Base-by-base conservation (phyloP, 306 rosid species). In the Begonia fuchsioides region DNA sequence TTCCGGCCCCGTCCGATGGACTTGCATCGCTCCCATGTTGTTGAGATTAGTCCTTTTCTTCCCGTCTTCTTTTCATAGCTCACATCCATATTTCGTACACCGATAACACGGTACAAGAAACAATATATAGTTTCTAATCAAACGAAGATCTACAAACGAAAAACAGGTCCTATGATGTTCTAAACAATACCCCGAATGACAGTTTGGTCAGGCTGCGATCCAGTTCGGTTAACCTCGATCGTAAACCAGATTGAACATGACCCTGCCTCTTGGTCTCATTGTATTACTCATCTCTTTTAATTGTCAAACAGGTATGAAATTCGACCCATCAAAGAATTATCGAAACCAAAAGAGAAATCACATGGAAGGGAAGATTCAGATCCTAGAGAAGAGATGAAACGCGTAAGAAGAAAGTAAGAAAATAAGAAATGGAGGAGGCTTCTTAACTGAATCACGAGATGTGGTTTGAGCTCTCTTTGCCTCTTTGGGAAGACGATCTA, bases 21-120 rank as follows among this genome's bases (percentile, higher is more conserved):
- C 64, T 80, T 87, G 81, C 96, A 87, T 50, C 85, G 58, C 70
- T 77, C 70, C 94, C 93, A 87, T 41, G 96, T 82, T 69, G 75
- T 73, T 10, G 20, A 55, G 16, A 87, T 77, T 44, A 87, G 49
- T 2, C 83, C 79, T 46, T 69, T 78, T 73, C 73, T 76, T 32
- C 19, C 60, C 1, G 35, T 26, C 35, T 56, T 68, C 40, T 47
- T 53, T 17, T 46, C 54, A 14, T 19, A 48, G 5, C 35, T 52
- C 10, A 4, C 53, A 51, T 62, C 63, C 78, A 68, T 71, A 17
- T 17, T 26, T 26, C 35, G n/a, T n/a, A n/a, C 8, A 26, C 5
- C 8, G 35, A 26, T 2, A 5, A 26, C n/a, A n/a, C n/a, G n/a
- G n/a, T 26, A 26, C 35, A 8, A 26, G 7, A n/a, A n/a, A n/a